Percentiles rank a stretch among this genome's conserved stretches.
These are phyloP conservation scores for Rhododendron simsii DNA, from an alignment of 148 eudicot genomes.

Conservation along the genomic window DNA sequence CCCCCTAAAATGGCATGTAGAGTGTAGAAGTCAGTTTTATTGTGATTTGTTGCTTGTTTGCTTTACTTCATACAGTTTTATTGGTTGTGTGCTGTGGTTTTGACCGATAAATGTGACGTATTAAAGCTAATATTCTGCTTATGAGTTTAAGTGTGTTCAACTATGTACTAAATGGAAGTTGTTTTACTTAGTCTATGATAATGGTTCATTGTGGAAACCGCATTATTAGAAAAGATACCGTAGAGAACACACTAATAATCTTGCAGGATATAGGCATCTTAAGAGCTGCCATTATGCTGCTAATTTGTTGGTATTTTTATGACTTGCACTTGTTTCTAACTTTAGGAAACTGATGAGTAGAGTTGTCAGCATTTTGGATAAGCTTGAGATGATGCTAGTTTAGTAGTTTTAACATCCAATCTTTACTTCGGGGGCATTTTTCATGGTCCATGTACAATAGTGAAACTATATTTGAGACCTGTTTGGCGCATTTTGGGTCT, in stretches of 20 bases:
- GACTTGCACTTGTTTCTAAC: background rate
- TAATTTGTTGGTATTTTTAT: background rate
- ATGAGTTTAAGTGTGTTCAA: background rate
- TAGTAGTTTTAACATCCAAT: background rate
- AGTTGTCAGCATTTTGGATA: background rate
- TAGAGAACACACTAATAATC: background rate
- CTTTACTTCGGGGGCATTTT: background rate
- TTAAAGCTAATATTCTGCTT: background rate
- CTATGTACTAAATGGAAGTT: background rate
- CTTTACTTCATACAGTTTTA: background rate
- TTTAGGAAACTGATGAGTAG: background rate
- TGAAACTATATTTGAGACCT: background rate
- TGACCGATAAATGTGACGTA: background rate
- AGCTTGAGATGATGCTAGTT: background rate
- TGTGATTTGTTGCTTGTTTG: background rate
- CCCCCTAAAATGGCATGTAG: background rate
- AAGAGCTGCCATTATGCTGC: background rate
- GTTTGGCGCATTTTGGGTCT: background rate
- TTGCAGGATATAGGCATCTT: background rate
- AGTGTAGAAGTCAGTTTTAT: background rate
- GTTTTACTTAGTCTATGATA: background rate
- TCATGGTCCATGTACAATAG: background rate
- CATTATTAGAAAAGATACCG: background rate
- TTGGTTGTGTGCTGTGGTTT: background rate
- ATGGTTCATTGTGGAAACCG: background rate